Conservation (phyloP, 2,329 filamentous ascomycete species). For the Penicillium sp. region DNA sequence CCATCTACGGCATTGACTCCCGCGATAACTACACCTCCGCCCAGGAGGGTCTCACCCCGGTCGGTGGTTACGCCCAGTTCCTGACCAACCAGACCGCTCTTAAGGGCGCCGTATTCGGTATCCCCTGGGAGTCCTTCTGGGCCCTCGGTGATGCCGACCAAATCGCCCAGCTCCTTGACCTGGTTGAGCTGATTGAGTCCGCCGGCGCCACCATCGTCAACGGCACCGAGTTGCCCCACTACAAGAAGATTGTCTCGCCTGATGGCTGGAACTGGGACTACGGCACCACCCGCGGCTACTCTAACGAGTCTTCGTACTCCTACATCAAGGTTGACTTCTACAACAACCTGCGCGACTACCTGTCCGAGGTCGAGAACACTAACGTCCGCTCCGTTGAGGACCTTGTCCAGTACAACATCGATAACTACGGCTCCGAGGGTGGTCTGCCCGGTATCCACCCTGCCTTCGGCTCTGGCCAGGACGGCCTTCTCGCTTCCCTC, state of each 20-base stretch:
- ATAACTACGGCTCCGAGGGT: conserved; percentile 59
- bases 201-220: conserved; percentile 62
- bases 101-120: conserved; percentile 56
- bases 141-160: conserved; percentile 50
- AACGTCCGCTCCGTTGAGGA: conserved; percentile 53
- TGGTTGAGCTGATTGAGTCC: conserved; percentile 47
- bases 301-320: conserved; percentile 67
- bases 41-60: conserved; percentile 49
- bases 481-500: conserved; percentile 58
- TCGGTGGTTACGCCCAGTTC: conserved; percentile 50
- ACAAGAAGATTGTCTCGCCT: conserved; percentile 54
- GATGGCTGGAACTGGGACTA: conserved; percentile 69
- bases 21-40: conserved; percentile 58
- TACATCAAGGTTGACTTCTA: conserved; percentile 58
- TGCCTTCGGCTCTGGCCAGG: conserved; percentile 62
- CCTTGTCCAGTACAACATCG: conserved; percentile 55
- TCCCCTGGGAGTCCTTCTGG: conserved; percentile 68
- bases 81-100: conserved; percentile 49
- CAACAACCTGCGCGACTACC: conserved; percentile 56
- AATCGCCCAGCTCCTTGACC: conserved; percentile 44
- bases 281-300: conserved; percentile 51
- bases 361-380: conserved; percentile 55
- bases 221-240: conserved; percentile 58
- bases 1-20: conserved; percentile 56
- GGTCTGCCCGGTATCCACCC: conserved; percentile 54